Base-by-base conservation (phyloP, 768 basidiomycete genomes). In the Xanthoconium stramineum region DNA sequence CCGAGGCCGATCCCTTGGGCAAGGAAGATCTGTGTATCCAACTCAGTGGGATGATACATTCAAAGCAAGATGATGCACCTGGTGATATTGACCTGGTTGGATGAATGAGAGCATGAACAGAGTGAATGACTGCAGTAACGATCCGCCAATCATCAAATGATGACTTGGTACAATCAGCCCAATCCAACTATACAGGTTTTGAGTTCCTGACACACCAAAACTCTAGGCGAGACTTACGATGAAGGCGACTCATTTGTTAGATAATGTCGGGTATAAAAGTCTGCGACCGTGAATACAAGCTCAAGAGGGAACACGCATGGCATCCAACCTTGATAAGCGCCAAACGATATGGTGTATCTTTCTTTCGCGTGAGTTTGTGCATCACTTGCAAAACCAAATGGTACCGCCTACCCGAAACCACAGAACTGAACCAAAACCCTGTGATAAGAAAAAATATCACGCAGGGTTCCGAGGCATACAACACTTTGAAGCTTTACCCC, bases 1-100 rank as follows among this genome's bases (percentile, higher is more conserved):
- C 82, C 81, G 12, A 75, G 61, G 0, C 73, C 76, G 5, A 83
- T 38, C 0, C 83, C 83, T 65, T 82, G 79, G 0, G 75, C 59
- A 14, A 83, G 71, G 59, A 84, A 75, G 7, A 84, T 66, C 78
- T 81, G 43, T 37, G 2, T 14, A 42, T 35, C 2, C 9, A 20
- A 17, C 20, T 50, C 9, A 6, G 55, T 32, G 44, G n/a, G 39
- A n/a, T 1, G 8, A 20, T 24, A 47, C 24, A 9, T 29, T 28
- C 43, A 10, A 19, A 15, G n/a, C 11, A 17, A 13, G 7, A 35
- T 10, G 72, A 56, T 64, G 7, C 9, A 78, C 76, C 67, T 78
- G 24, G 24, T 24, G 4, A 24, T 24, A 24, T 24, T 24, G 24
- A 24, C 24, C 24, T 24, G 24, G 24, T 49, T 76, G 65, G 0